These are phyloP conservation scores for Piper betle DNA, from an alignment of 164 flowering plant species.

Conservation along the genomic window DNA sequence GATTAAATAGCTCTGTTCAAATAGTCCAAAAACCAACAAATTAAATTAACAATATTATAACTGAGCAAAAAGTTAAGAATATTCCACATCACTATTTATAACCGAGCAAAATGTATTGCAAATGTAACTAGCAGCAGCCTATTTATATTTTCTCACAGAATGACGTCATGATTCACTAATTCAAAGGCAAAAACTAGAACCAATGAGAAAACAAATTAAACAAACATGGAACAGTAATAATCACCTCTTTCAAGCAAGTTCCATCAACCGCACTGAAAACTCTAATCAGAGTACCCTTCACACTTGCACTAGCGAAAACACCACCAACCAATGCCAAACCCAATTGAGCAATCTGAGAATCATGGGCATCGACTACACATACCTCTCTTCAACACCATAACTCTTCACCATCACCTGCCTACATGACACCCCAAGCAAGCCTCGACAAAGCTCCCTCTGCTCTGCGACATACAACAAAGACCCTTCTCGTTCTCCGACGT, in stretches of 20 bases:
- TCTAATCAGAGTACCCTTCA: slow-evolving; percentile 44
- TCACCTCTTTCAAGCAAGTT: slow-evolving; percentile 47
- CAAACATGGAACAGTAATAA: too few species aligned
- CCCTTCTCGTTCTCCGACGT: slow-evolving; percentile 44
- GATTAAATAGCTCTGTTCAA: too few species aligned
- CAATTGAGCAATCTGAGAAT: slow-evolving; percentile 34
- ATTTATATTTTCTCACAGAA: too few species aligned
- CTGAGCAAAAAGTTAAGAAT: too few species aligned
- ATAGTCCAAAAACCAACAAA: too few species aligned
- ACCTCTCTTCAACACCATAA: slow-evolving; percentile 38
- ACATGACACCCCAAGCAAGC: slow-evolving; percentile 42
- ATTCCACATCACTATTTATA: neutral
- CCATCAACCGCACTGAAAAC: slow-evolving; percentile 55
- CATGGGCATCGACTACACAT: slow-evolving; percentile 38
- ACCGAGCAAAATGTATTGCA: too few species aligned
- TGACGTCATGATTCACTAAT: too few species aligned
- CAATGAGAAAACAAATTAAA: too few species aligned
- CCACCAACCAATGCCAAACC: slow-evolving; percentile 46
- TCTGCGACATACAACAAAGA: slow-evolving; percentile 44
- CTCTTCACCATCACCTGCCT: slow-evolving; percentile 46
- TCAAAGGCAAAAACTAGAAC: too few species aligned
- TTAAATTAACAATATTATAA: too few species aligned
- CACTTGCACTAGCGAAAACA: slow-evolving; percentile 51
- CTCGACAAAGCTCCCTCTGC: slow-evolving; percentile 32
- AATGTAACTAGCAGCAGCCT: too few species aligned